A percentile compares a stretch with the other conserved stretches of the same genome.
Conservation (phyloP, 495 filamentous ascomycete species). For the Poronia punctata region DNA sequence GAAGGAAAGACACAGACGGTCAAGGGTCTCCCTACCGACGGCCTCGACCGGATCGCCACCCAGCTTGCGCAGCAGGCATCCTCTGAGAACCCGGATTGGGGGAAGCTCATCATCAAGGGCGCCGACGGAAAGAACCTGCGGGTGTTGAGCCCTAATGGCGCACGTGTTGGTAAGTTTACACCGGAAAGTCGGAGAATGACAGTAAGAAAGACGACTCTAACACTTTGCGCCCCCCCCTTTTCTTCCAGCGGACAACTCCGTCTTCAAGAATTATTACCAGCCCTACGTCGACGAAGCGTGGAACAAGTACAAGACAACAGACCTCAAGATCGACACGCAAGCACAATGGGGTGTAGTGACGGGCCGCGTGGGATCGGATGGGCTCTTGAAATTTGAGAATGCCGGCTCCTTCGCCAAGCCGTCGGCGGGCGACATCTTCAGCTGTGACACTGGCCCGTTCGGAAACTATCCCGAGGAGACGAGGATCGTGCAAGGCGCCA, state of each 20-base stretch:
- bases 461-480: slow-evolving; percentile 33
- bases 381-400: slow-evolving; percentile 43
- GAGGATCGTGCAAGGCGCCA: slow-evolving; percentile 33
- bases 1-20: slow-evolving; percentile 49
- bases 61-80: slow-evolving; percentile 46
- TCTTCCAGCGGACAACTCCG: slow-evolving; percentile 28
- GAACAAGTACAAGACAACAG: slow-evolving; percentile 44
- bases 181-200: neutral
- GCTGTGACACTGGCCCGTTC: slow-evolving; percentile 65
- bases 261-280: slow-evolving; percentile 58
- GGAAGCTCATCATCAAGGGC: slow-evolving; percentile 48
- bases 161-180: slow-evolving; percentile 33
- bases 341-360: slow-evolving; percentile 38
- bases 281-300: slow-evolving; percentile 59
- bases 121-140: slow-evolving; percentile 48
- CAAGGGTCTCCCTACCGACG: slow-evolving; percentile 49
- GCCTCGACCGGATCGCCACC: slow-evolving; percentile 49
- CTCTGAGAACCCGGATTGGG: slow-evolving; percentile 55
- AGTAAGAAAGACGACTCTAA: neutral
- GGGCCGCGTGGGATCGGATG: slow-evolving; percentile 42
- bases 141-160: slow-evolving; percentile 60
- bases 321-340: slow-evolving; percentile 60
- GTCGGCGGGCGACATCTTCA: slow-evolving; percentile 58
- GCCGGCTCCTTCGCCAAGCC: slow-evolving; percentile 51
- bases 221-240: neutral